These are phyloP conservation scores for Penicillium sp. DNA, from an alignment of 2,329 filamentous ascomycete genomes.

Conservation along the genomic window DNA sequence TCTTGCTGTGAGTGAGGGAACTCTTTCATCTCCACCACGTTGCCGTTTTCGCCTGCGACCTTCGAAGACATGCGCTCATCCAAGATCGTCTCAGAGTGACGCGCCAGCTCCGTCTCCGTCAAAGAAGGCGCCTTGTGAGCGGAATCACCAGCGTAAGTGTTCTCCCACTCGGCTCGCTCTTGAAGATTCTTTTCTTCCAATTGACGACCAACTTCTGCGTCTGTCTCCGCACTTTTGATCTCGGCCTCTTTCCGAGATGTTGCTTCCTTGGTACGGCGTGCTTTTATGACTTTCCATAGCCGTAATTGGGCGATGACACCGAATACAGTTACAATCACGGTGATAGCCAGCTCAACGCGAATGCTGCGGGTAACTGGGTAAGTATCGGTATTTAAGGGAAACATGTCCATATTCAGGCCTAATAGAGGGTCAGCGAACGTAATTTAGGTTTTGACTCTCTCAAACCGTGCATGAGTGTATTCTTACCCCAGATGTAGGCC, in stretches of 20 bases:
- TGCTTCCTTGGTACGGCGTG: conserved; percentile 44
- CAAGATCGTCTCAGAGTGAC: conserved; percentile 16
- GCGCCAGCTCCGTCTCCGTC: conserved; percentile 23
- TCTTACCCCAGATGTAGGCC: conserved; percentile 77
- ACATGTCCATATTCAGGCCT: conserved; percentile 70
- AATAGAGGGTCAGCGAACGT: conserved; percentile 8
- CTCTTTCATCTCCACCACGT: conserved; percentile 20
- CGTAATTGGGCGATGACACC: conserved; percentile 80
- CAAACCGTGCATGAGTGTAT: too few relatives aligned
- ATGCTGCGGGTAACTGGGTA: conserved; percentile 86
- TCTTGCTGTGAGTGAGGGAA: conserved; percentile 13
- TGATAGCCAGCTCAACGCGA: conserved; percentile 72
- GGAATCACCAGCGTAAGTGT: conserved; percentile 61
- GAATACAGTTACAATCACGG: conserved; percentile 65
- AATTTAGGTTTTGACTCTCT: too few relatives aligned
- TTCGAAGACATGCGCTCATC: conserved; percentile 14
- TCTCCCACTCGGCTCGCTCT: conserved; percentile 63
- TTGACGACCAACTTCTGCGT: conserved; percentile 63
- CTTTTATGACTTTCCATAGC: conserved; percentile 72
- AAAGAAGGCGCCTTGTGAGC: conserved; percentile 26
- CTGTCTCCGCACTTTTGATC: conserved; percentile 55
- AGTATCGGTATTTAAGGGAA: conserved; percentile 67
- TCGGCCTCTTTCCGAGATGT: conserved; percentile 46
- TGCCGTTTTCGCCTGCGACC: conserved; percentile 20
- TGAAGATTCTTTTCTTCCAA: conserved; percentile 41